Evolutionary conservation across 2,329 filamentous ascomycete species (phyloP), one percentile per base, ranked within the genome.

Genomic region (Chalaropsis ovoidea): DNA sequence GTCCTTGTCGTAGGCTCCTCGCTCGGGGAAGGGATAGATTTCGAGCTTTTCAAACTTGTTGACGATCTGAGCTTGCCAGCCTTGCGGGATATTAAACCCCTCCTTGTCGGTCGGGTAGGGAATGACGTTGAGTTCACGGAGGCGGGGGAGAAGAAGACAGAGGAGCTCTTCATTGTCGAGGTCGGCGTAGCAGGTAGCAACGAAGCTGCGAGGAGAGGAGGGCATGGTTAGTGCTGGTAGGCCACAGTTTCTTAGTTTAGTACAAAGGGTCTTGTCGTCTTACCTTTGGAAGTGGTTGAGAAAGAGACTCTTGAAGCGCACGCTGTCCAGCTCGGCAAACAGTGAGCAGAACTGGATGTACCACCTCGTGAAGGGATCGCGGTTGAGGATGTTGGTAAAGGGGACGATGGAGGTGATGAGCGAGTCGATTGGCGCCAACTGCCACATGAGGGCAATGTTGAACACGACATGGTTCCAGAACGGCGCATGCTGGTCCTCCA

Each of bases 341-440:
- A 89, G 86, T 15, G 87, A 86, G 75, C 90, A 96, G 74, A 97
- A 96, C 0, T 86, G 82, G 54, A 97, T 81, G 73, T 96, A 97
- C 78, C 86, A 87, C 63, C 76, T 76, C 71, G 86, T 83, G 71
- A 92, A 81, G 0, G 81, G 80, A 56, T 87, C 84, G 63, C 82
- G 81, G 2, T 83, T 85, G 61, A 95, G 76, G 2, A 78, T 77
- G 42, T 86, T 83, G 72, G 84, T 82, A 58, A 95, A 79, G 2
- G 83, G 75, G 17, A 83, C 81, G 66, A 92, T 81, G 45, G 83
- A 81, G 0, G 89, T 83, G 52, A 95, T 85, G 43, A 95, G 77
- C 6, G 86, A 82, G 70, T 95, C 89, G 73, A 96, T 85, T 0
- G 92, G 86, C 5, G 90, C 87, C 69, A 85, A 82, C 70, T 90